Conservation (phyloP, 495 filamentous ascomycete species). For the Entonaema liquescens region DNA sequence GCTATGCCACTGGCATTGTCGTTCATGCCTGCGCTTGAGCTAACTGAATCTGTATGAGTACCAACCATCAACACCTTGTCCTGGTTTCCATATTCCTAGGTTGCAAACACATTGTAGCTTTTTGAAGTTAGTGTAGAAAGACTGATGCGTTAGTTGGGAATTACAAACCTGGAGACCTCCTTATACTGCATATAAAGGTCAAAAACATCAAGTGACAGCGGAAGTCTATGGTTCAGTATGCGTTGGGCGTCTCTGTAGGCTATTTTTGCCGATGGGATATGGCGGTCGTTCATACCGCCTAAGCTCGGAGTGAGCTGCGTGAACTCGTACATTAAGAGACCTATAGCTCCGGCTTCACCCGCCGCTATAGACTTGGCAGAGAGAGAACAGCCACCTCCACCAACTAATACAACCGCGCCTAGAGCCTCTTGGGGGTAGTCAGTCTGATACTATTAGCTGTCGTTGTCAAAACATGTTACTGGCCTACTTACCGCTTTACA, state of each 20-base stretch:
- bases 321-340: conserved; percentile 65
- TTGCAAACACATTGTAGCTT: conserved; percentile 67
- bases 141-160: conserved; percentile 49
- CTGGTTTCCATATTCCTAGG: conserved; percentile 65
- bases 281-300: conserved; percentile 54
- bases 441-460: conserved; percentile 36
- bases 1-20: conserved; percentile 69
- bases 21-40: conserved; percentile 66
- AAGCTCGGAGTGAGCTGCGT: conserved; percentile 50
- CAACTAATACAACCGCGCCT: conserved; percentile 63
- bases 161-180: conserved; percentile 31
- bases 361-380: conserved; percentile 63
- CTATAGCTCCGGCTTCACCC: conserved; percentile 59
- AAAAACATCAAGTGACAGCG: conserved; percentile 39
- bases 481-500: conserved; percentile 15
- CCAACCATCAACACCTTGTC: conserved; percentile 64
- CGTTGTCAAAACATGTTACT: background rate
- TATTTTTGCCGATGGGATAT: conserved; percentile 51
- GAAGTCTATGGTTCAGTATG: conserved; percentile 47
- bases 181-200: conserved; percentile 8
- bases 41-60: conserved; percentile 69
- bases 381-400: conserved; percentile 63
- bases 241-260: background rate
- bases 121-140: conserved; percentile 51
- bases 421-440: conserved; percentile 60